Percentiles rank a stretch among this genome's conserved stretches.
Conservation (phyloP, 75 land plant species). For the Cunninghamia lanceolata region DNA sequence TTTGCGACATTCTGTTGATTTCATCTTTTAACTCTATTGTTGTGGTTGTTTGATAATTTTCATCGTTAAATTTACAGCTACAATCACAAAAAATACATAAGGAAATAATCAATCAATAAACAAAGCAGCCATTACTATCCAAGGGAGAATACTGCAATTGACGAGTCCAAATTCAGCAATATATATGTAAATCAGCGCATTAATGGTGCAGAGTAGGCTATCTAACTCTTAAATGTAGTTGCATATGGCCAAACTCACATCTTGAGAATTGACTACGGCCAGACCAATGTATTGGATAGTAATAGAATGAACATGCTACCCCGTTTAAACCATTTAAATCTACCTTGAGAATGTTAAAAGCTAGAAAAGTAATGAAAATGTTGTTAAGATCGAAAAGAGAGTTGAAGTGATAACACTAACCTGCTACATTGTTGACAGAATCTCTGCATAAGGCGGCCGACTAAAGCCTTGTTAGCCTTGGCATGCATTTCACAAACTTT, state of each 20-base stretch:
- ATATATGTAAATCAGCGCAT: neutral
- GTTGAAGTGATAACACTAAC: conserved; percentile 18
- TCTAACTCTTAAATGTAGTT: neutral
- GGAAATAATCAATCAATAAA: neutral
- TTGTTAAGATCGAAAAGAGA: neutral
- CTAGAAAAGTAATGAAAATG: neutral
- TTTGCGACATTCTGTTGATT: too few species aligned
- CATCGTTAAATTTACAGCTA: too few species aligned
- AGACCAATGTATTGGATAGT: neutral
- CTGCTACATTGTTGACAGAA: conserved; percentile 96
- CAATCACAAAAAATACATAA: neutral
- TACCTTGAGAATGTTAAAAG: neutral
- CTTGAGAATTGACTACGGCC: neutral
- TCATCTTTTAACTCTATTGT: too few species aligned
- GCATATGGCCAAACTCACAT: neutral
- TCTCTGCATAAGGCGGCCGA: conserved; percentile 75
- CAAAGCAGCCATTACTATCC: neutral
- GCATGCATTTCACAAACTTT: conserved; percentile 87
- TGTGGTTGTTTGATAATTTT: too few species aligned
- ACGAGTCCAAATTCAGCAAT: neutral
- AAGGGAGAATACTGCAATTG: too few species aligned
- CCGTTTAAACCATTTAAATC: neutral
- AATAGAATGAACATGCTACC: neutral
- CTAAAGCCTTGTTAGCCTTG: conserved; percentile 64
- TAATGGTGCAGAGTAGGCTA: neutral